Conservation (phyloP, 208 protist species). For the Leishmania arabica region DNA sequence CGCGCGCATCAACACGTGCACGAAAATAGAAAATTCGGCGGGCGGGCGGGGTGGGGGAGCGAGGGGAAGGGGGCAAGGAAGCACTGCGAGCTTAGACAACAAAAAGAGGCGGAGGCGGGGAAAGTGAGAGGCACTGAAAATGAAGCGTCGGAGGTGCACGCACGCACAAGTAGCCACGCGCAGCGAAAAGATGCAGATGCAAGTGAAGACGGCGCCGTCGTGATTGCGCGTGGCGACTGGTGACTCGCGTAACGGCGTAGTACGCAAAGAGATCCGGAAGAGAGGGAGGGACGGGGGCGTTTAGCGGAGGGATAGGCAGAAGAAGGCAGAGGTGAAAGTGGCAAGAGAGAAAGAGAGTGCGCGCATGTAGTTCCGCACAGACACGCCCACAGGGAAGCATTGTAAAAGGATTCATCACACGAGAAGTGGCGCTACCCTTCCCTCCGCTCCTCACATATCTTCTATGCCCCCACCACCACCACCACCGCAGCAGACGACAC, state of each 20-base stretch:
- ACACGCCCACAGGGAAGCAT: background rate
- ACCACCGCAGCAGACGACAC: background rate
- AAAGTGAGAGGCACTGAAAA: background rate
- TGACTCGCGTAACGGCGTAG: background rate
- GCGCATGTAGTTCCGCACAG: background rate
- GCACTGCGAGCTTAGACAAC: background rate
- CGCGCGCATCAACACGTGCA: background rate
- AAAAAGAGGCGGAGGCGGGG: background rate
- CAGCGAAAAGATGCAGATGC: background rate
- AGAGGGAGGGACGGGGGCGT: background rate
- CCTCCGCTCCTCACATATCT: background rate
- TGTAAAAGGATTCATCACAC: background rate
- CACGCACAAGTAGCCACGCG: background rate
- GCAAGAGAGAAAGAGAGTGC: background rate
- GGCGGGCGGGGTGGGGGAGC: background rate
- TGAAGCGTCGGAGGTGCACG: background rate
- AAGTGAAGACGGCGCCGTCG: background rate
- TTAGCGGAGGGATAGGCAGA: background rate
- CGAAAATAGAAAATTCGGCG: background rate
- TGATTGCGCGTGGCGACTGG: background rate
- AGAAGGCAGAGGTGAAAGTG: conserved; percentile 5
- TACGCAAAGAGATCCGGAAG: background rate
- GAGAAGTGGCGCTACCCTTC: background rate
- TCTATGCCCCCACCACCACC: background rate
- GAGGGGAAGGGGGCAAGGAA: background rate